Evolutionary conservation across 768 basidiomycete species (phyloP), one percentile per base, ranked within the genome.

Genomic region (Floccularia luteovirens): DNA sequence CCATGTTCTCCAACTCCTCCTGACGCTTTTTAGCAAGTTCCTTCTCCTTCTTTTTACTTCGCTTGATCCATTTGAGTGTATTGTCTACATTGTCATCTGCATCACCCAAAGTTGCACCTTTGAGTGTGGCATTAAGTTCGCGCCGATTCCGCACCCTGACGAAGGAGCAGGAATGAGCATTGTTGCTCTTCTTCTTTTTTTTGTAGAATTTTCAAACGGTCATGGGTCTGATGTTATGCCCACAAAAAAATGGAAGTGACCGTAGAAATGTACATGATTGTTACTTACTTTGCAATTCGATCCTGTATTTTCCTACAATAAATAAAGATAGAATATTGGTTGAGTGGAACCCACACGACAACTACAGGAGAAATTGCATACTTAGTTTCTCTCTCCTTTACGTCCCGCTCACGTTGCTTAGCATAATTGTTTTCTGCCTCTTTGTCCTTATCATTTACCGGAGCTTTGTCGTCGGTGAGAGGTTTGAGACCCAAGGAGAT

Each of bases 401-500:
- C 66, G 52, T 88, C 85, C 38, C 67, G 63, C 39, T 87, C 82
- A 47, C 83, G 75, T 37, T 73, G 66, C 53, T 77, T 79, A 3
- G 77, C 65, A 69, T 84, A 98, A 62, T 98, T 98, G 36, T 77
- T 69, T 59, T 90, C 90, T 10, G 96, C 96, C 49, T 81, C 62
- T 53, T 84, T 78, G 42, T 96, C 92, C 48, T 75, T 80, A 54
- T 79, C 77, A 55, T 79, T 69, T n/a, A 70, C 74, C 5, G 84
- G 75, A 12, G 67, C 74, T 30, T 72, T 68, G 50, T 90, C 87
- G 50, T 91, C 92, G 13, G 82, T 85, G 42, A 98, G 75, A 30
- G 96, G 93, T 57, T 92, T 90, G 43, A 99, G 80, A 48, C 96
- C 96, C 27, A 96, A 74, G 3, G 83, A 85, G 43, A 94, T 78